Evolutionary conservation across 208 protist species (phyloP).

Genomic region (Leishmania arabica): DNA sequence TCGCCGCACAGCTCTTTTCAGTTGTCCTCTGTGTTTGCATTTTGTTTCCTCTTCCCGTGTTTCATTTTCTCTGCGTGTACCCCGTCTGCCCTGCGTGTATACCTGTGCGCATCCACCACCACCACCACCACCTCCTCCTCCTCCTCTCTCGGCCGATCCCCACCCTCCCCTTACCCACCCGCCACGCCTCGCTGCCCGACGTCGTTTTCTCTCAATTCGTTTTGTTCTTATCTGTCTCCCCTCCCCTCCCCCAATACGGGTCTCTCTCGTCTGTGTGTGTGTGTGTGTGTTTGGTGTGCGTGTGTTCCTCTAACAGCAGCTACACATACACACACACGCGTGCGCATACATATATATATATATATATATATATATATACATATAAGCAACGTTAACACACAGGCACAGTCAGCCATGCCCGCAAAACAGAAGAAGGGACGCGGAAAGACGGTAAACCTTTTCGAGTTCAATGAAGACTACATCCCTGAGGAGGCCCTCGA

Average conservation of each 20-base stretch:
- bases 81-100: neutral
- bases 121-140: too few relatives aligned
- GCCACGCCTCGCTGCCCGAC: neutral
- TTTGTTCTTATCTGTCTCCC: neutral
- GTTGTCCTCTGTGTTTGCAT: neutral
- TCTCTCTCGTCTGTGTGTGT: neutral
- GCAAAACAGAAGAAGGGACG: constrained; percentile 74
- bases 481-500: constrained; percentile 78
- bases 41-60: neutral
- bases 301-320: too few relatives aligned
- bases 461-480: constrained; percentile 81
- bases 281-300: neutral
- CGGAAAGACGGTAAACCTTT: constrained; percentile 83
- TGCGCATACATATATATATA: too few relatives aligned
- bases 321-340: too few relatives aligned
- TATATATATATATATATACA: constrained; percentile 15
- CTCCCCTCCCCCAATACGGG: neutral
- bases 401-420: constrained; percentile 39
- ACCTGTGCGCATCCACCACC: neutral
- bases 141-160: neutral
- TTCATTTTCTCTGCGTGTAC: neutral
- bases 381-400: neutral
- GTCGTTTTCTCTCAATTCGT: neutral
- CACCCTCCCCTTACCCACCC: neutral
- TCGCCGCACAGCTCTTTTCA: constrained; percentile 5